phyloP scores from a whole-genome alignment of 805 yeast species.

The Kuraishia ogatae region DNA sequence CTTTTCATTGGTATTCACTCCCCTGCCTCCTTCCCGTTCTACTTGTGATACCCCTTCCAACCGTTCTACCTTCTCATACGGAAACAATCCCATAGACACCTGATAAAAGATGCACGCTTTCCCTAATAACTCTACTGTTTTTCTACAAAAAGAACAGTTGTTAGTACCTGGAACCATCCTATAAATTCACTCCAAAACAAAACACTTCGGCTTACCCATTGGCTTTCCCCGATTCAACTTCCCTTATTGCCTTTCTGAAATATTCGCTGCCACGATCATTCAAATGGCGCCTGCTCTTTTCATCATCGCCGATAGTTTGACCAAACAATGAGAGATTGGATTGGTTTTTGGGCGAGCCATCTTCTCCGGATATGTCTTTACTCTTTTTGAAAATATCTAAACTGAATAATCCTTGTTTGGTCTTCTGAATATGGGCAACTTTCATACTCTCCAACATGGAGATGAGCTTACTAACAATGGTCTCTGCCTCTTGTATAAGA shows the following conservation, averaged over 20 bases:
- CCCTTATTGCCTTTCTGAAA: constrained; percentile 4
- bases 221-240: constrained; percentile 6
- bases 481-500: not conserved
- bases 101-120: constrained; percentile 10
- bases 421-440: not conserved
- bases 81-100: constrained; percentile 8
- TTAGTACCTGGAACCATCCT: too few species aligned
- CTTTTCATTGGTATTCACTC: constrained; percentile 3
- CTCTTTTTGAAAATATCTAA: not conserved
- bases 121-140: constrained; percentile 8
- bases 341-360: not conserved
- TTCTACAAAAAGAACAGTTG: not conserved
- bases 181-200: not conserved
- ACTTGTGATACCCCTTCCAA: constrained; percentile 3
- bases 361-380: not conserved
- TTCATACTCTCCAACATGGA: not conserved
- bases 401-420: not conserved
- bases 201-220: constrained; percentile 2
- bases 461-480: not conserved
- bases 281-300: constrained; percentile 8
- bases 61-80: constrained; percentile 4
- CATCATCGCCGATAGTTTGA: constrained; percentile 6
- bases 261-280: constrained; percentile 10
- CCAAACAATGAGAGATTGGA: not conserved
- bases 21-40: not conserved